Percentiles rank a stretch among this genome's conserved stretches.
These are phyloP conservation scores for Rosa hybrid DNA, from an alignment of 331 rosid genomes.

Conservation along the genomic window DNA sequence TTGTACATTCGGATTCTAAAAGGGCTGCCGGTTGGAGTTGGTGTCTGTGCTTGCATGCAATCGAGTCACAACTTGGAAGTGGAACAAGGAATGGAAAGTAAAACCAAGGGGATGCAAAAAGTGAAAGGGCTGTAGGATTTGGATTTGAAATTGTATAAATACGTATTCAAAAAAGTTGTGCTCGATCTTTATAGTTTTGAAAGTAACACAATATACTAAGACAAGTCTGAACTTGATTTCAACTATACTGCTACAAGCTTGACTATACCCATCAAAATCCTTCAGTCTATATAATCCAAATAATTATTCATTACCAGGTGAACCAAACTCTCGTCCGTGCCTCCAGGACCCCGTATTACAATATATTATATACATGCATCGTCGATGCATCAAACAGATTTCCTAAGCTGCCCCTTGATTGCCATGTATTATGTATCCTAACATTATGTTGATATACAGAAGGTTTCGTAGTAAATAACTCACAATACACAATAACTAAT, in stretches of 20 bases:
- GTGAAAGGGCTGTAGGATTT: neutral
- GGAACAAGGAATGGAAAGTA: neutral
- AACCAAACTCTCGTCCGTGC: neutral
- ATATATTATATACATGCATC: too few species aligned
- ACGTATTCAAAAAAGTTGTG: neutral
- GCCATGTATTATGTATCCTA: too few species aligned
- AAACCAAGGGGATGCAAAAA: too few species aligned
- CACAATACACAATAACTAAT: too few species aligned
- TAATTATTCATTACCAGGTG: neutral
- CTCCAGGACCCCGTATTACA: neutral
- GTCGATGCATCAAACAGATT: too few species aligned
- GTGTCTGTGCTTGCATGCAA: neutral
- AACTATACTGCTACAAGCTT: neutral
- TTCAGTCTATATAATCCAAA: neutral
- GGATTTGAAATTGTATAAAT: neutral
- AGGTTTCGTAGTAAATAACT: too few species aligned
- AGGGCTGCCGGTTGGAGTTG: neutral
- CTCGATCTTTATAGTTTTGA: neutral
- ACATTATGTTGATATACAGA: too few species aligned
- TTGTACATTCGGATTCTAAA: too few species aligned
- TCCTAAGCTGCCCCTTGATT: too few species aligned
- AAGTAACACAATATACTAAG: neutral
- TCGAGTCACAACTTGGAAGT: neutral
- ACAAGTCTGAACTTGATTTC: neutral
- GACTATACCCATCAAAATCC: neutral